phyloP scores from a whole-genome alignment of 2,329 filamentous ascomycete genomes.

The Cladosporium oxysporum region DNA sequence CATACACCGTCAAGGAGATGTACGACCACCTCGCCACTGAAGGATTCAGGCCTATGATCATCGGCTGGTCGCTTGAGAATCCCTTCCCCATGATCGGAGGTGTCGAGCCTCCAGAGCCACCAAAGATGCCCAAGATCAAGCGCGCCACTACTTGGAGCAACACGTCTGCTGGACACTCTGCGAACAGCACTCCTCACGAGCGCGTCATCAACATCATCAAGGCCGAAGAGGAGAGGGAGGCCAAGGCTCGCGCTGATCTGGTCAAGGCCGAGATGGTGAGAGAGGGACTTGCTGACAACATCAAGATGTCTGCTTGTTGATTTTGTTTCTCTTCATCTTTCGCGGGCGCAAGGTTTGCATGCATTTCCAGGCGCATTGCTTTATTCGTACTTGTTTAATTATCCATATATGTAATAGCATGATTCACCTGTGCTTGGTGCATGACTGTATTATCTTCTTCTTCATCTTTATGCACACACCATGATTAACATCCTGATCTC shows the following conservation, averaged over 20 bases:
- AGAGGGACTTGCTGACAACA: conserved; percentile 11
- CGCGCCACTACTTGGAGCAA: conserved; percentile 32
- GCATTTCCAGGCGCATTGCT: conserved; percentile 8
- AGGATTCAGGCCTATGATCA: conserved; percentile 37
- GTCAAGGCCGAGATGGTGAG: conserved; percentile 17
- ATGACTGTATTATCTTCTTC: not conserved
- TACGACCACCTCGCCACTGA: conserved; percentile 34
- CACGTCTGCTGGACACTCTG: conserved; percentile 30
- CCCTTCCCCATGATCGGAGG: conserved; percentile 40
- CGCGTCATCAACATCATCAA: conserved; percentile 38
- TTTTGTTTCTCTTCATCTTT: not conserved
- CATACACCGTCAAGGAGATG: conserved; percentile 36
- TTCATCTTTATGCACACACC: not conserved
- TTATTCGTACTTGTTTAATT: not conserved
- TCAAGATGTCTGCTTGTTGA: conserved; percentile 12
- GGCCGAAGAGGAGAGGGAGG: conserved; percentile 35
- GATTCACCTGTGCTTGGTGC: not conserved
- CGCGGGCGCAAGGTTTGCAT: not conserved
- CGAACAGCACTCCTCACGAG: conserved; percentile 32
- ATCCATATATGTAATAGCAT: conserved; percentile 1
- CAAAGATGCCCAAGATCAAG: conserved; percentile 28
- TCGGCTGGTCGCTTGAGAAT: conserved; percentile 37
- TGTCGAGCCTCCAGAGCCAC: conserved; percentile 31
- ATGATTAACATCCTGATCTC: too few relatives aligned
- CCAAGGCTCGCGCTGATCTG: conserved; percentile 26